A percentile compares a stretch with the other conserved stretches of the same genome.
Conservation (phyloP, 495 filamentous ascomycete genomes). For the Aspergillus mulundensis region DNA sequence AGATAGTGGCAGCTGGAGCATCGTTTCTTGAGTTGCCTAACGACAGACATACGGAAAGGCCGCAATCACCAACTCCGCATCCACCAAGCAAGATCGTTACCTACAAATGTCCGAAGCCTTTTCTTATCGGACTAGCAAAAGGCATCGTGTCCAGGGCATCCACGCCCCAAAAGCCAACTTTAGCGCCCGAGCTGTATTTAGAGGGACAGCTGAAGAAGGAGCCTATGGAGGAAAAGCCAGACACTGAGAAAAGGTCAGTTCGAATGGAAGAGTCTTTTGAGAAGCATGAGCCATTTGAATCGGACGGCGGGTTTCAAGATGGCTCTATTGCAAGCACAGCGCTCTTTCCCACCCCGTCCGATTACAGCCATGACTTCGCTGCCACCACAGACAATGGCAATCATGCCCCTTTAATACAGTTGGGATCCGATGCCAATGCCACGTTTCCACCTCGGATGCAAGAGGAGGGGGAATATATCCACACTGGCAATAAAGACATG, state of each 20-base stretch:
- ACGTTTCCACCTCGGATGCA: not conserved
- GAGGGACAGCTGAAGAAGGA: not conserved
- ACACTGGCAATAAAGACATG: not conserved
- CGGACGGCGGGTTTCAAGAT: not conserved
- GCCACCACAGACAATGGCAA: not conserved
- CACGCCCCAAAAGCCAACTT: not conserved
- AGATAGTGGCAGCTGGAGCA: slow-evolving; percentile 17
- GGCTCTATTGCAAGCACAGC: not conserved
- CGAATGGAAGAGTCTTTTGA: not conserved
- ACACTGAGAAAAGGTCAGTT: no score
- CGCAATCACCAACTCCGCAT: not conserved
- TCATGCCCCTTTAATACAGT: no score
- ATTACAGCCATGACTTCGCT: not conserved
- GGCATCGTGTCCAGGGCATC: not conserved
- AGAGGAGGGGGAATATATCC: not conserved
- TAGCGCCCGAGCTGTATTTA: not conserved
- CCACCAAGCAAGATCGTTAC: not conserved
- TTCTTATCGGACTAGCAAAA: not conserved
- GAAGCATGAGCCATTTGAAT: not conserved
- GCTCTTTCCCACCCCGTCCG: not conserved
- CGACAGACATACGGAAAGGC: not conserved
- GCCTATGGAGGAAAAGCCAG: no score
- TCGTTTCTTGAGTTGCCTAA: slow-evolving; percentile 18
- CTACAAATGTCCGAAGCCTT: not conserved
- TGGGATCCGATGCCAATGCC: not conserved